Conservation (phyloP, 768 basidiomycete genomes). For the Wakefieldia striispora region DNA sequence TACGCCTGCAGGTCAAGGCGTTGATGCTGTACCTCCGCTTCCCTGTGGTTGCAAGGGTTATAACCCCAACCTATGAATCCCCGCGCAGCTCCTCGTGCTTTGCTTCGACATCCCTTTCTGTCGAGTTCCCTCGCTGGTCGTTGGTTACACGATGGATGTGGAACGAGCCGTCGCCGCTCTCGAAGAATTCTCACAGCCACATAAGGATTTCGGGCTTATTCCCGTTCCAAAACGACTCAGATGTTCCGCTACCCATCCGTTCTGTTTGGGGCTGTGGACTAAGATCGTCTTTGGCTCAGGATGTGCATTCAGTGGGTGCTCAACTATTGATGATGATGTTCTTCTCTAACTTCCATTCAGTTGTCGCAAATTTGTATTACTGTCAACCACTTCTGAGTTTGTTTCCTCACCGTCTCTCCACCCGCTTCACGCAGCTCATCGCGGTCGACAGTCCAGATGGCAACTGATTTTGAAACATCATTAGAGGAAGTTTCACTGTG, state of each 20-base stretch:
- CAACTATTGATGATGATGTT: not conserved
- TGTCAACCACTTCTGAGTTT: slow-evolving; percentile 74
- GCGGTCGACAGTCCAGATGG: slow-evolving; percentile 26
- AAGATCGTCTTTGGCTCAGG: slow-evolving; percentile 14
- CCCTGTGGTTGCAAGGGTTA: slow-evolving; percentile 4
- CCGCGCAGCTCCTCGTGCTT: slow-evolving; percentile 1
- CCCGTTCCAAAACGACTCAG: slow-evolving; percentile 16
- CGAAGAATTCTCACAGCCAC: not conserved
- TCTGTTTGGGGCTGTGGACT: slow-evolving; percentile 13
- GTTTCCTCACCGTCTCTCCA: slow-evolving; percentile 13
- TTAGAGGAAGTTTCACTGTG: slow-evolving; percentile 33
- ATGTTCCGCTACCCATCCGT: slow-evolving; percentile 5
- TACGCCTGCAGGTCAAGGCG: slow-evolving; percentile 8
- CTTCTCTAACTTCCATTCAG: slow-evolving; percentile 12
- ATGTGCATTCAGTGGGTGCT: slow-evolving; percentile 20
- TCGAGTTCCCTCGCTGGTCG: slow-evolving; percentile 3
- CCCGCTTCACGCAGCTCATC: not conserved
- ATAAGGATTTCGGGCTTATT: slow-evolving; percentile 13
- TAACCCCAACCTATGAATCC: slow-evolving; percentile 7
- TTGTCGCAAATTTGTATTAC: slow-evolving; percentile 73
- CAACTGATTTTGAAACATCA: slow-evolving; percentile 34
- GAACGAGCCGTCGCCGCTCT: slow-evolving; percentile 5
- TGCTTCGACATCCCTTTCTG: not conserved
- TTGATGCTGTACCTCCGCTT: slow-evolving; percentile 13
- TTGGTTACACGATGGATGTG: slow-evolving; percentile 12